Evolutionary conservation across 116 monocot genomes (phyloP), one percentile per base, ranked within the genome.

Genomic region (Cymodocea nodosa): DNA sequence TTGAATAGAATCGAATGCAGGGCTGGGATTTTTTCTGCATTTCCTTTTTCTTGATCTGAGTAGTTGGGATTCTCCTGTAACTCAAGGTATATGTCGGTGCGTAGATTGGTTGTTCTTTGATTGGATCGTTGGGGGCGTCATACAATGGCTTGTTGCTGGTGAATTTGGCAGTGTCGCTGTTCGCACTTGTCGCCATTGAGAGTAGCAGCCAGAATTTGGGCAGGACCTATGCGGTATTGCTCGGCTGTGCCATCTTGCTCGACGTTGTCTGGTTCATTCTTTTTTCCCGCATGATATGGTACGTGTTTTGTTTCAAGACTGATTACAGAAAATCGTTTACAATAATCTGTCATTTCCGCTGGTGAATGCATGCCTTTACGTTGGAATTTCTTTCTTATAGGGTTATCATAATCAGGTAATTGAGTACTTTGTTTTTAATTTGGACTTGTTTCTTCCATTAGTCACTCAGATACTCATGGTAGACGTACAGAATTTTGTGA

Each of bases 151-250:
- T 95, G 30, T 44, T 85, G 71, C 64, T 95, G 81, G 64, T 90
- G 59, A 87, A 95, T 76, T 75, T 95, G 19, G 90, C 80, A 30
- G 74, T 87, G 19, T 80, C 87, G 15, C 83, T 95, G 23, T 95
- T 90, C 64, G 95, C 90, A 0, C 72, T 95, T 13, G 80, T 95
- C 5, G 95, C 95, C 3, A 90, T 95, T 30, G 95, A 95, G 78
- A 95, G 87, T 68, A 82, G 82, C 15, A 90, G 90, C 76, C 95
- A 95, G 74, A 87, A 71, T 65, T 81, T 95, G 17, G 90, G 87
- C 7, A 57, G 94, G 61, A 80, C 90, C 17, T 95, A 95, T 64
- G 95, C 87, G 3, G 77, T 77, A 57, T 90, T 95, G 68, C 90
- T 95, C 49, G 68, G 71, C 56, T 87, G 74, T 51, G 73, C 78